These are phyloP conservation scores for Pleomassaria siparia DNA, from an alignment of 2,329 filamentous ascomycete genomes.

Conservation along the genomic window DNA sequence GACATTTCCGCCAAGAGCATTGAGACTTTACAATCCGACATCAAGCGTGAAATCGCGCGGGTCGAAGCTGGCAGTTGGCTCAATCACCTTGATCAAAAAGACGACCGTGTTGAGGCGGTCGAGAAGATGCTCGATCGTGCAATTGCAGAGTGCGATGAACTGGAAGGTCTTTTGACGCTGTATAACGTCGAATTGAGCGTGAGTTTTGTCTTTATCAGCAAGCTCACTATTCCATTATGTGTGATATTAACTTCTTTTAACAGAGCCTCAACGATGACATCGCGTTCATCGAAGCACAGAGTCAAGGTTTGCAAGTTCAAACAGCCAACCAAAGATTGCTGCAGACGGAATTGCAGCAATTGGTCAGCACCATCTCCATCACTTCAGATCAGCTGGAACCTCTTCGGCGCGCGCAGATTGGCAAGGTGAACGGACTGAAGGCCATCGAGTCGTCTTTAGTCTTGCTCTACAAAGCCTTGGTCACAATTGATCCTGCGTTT, in stretches of 20 bases:
- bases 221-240: slow-evolving; percentile 10
- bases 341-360: slow-evolving; percentile 81
- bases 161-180: slow-evolving; percentile 89
- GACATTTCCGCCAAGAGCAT: slow-evolving; percentile 74
- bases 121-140: slow-evolving; percentile 83
- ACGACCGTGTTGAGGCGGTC: slow-evolving; percentile 85
- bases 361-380: slow-evolving; percentile 91
- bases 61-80: slow-evolving; percentile 94
- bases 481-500: slow-evolving; percentile 85
- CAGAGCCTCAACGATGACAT: slow-evolving; percentile 95
- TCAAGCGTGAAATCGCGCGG: slow-evolving; percentile 84
- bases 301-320: slow-evolving; percentile 94
- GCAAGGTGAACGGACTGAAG: slow-evolving; percentile 68
- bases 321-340: slow-evolving; percentile 95
- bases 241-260: slow-evolving; percentile 21
- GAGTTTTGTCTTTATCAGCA: slow-evolving; percentile 41
- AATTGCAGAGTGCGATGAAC: slow-evolving; percentile 93
- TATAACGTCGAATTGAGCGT: slow-evolving; percentile 94
- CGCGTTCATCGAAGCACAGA: slow-evolving; percentile 94
- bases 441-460: slow-evolving; percentile 78
- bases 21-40: slow-evolving; percentile 77
- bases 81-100: slow-evolving; percentile 78
- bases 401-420: slow-evolving; percentile 72
- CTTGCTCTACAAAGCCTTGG: slow-evolving; percentile 86
- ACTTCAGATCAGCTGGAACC: slow-evolving; percentile 73